A percentile compares a stretch with the other conserved stretches of the same genome.
Conservation (phyloP, 139 green algal species). For the Coelastrella sp. region DNA sequence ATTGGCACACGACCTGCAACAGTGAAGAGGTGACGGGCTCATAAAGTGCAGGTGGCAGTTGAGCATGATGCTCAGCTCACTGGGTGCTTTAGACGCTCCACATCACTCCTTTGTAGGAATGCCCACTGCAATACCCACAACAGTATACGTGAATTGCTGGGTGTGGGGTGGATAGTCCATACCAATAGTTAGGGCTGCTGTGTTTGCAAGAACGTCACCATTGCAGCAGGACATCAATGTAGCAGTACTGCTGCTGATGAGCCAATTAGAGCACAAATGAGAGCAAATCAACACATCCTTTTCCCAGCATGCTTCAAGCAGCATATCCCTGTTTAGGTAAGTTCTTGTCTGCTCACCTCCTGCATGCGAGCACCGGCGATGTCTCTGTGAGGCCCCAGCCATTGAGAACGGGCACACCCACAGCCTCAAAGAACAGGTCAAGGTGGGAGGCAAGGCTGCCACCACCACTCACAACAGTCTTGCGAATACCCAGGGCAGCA, state of each 20-base stretch:
- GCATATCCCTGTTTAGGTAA: background rate
- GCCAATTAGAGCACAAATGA: too few relatives aligned
- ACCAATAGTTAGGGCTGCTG: too few relatives aligned
- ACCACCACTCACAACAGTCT: constrained; percentile 84
- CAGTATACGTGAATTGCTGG: too few relatives aligned
- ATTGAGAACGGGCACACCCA: constrained; percentile 90
- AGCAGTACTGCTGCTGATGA: too few relatives aligned
- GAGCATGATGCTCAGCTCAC: too few relatives aligned
- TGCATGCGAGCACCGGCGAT: constrained; percentile 89
- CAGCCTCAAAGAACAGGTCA: constrained; percentile 92
- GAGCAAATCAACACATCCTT: background rate
- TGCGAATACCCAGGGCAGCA: constrained; percentile 66
- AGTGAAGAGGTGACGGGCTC: background rate
- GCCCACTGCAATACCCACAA: too few relatives aligned
- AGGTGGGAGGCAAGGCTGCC: constrained; percentile 87
- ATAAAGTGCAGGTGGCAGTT: too few relatives aligned
- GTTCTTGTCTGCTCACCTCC: constrained; percentile 40
- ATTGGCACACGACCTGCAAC: constrained; percentile 59
- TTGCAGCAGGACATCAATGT: too few relatives aligned
- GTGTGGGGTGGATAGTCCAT: too few relatives aligned
- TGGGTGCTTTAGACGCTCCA: too few relatives aligned
- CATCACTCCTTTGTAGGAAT: too few relatives aligned
- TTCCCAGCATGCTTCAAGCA: background rate
- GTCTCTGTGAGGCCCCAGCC: constrained; percentile 96
- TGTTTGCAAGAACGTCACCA: too few relatives aligned